Conservation (phyloP, 768 basidiomycete species). For the Rhodotorula sphaerocarpa region DNA sequence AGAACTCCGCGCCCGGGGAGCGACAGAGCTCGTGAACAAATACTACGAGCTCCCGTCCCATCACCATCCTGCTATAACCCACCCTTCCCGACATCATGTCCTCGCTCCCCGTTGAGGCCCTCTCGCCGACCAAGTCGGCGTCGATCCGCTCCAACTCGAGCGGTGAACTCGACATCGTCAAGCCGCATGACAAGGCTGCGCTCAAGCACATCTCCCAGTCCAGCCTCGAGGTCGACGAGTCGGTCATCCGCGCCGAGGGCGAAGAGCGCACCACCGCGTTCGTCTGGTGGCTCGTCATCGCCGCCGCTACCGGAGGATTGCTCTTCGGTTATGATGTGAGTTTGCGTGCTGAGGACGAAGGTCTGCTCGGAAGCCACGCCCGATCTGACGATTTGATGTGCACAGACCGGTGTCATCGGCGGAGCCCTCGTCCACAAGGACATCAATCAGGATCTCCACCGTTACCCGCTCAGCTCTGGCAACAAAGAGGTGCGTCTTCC, state of each 20-base stretch:
- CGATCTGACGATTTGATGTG: too few relatives aligned
- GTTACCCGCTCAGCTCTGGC: conserved; percentile 10
- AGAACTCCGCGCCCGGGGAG: conserved; percentile 24
- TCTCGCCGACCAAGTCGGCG: not conserved
- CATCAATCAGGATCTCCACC: conserved; percentile 23
- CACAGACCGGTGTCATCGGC: conserved; percentile 36
- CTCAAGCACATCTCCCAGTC: conserved; percentile 25
- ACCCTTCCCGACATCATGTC: not conserved
- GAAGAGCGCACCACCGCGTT: conserved; percentile 56
- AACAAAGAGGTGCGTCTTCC: conserved; percentile 27
- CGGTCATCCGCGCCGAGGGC: conserved; percentile 39
- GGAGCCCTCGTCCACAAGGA: conserved; percentile 34
- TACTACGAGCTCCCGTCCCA: not conserved
- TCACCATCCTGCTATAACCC: not conserved
- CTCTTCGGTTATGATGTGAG: conserved; percentile 37
- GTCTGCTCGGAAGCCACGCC: too few relatives aligned
- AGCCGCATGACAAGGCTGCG: conserved; percentile 13
- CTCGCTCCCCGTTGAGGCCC: not conserved
- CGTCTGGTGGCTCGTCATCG: conserved; percentile 64
- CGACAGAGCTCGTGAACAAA: not conserved
- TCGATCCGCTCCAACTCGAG: conserved; percentile 22
- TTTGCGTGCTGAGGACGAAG: too few relatives aligned
- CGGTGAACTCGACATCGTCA: conserved; percentile 26
- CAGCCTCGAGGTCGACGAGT: conserved; percentile 31
- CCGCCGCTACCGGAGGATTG: conserved; percentile 30